Base-by-base conservation (phyloP, 2,329 filamentous ascomycete species). In the Xylaria polymorpha region DNA sequence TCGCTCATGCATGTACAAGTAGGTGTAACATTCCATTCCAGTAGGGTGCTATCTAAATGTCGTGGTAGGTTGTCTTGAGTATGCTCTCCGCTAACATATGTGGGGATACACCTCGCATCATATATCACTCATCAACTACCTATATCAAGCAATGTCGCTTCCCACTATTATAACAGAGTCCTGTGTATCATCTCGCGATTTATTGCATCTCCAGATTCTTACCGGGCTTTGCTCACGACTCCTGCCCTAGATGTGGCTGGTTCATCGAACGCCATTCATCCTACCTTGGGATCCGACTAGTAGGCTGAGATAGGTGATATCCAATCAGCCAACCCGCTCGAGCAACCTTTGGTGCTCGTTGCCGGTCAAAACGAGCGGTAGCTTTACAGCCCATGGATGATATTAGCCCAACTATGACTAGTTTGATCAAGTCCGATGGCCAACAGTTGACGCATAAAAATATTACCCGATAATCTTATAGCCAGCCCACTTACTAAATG, bases 21-120 rank as follows among this genome's bases (percentile, higher is more conserved):
- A 57, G 14, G 37, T 61, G 66, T 67, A 56, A 60, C 58, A 48
- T 46, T 62, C 35, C 58, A 48, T 46, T 62, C 35, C 51, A 66
- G 60, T 10, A 58, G 35, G 51, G 39, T 56, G 44, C 67, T 35
- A 57, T 51, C 46, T 51, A 61, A 32, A 9, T 37, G 25, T 51
- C 48, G 10, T 37, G 35, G 35, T 8, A 4, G 7, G 35, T 8
- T 37, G 7, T 1, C 1, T 37, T 37, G 22, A 29, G 53, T 46
- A 41, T 44, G 20, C 37, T 29, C 39, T 35, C 39, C 41, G 18
- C 15, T 32, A 37, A 43, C 64, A 32, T 58, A 9, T 46, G 41
- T n/a, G n/a, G 15, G 41, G n/a, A 46, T 59, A 22, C 22, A 15
- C 22, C 25, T 44, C 35, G 20, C 22, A 61, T 25, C 20, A 29